Evolutionary conservation across 441 rosid species (phyloP).

Genomic region (Mallotus japonicus): DNA sequence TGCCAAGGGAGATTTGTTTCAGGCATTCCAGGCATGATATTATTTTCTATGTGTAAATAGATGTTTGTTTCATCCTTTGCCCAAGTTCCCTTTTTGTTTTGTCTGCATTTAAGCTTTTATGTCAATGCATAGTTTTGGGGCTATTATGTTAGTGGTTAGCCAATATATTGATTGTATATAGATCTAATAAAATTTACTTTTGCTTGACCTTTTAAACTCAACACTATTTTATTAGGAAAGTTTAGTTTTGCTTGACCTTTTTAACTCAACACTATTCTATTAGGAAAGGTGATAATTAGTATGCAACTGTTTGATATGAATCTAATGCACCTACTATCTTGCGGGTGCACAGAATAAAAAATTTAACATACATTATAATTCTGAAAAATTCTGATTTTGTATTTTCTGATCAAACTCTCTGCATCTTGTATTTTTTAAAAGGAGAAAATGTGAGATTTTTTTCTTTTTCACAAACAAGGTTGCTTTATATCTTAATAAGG

Average conservation of each 20-base stretch:
- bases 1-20: slow-evolving; percentile 86
- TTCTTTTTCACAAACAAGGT: background rate
- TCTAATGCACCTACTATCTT: background rate
- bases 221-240: background rate
- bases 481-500: background rate
- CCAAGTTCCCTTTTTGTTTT: background rate
- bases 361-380: background rate
- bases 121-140: background rate
- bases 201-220: background rate
- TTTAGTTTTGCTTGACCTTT: background rate
- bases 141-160: background rate
- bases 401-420: background rate
- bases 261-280: background rate
- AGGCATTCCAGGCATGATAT: slow-evolving; percentile 74
- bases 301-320: too few relatives aligned
- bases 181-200: background rate
- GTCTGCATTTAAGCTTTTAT: background rate
- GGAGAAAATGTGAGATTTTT: background rate
- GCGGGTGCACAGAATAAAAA: background rate
- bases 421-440: background rate
- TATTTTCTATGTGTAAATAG: background rate
- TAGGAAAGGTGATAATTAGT: background rate
- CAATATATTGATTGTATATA: background rate
- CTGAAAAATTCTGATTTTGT: background rate
- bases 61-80: background rate